Base-by-base conservation (phyloP, 1,139 yeast species). In the Geotrichum australiense region DNA sequence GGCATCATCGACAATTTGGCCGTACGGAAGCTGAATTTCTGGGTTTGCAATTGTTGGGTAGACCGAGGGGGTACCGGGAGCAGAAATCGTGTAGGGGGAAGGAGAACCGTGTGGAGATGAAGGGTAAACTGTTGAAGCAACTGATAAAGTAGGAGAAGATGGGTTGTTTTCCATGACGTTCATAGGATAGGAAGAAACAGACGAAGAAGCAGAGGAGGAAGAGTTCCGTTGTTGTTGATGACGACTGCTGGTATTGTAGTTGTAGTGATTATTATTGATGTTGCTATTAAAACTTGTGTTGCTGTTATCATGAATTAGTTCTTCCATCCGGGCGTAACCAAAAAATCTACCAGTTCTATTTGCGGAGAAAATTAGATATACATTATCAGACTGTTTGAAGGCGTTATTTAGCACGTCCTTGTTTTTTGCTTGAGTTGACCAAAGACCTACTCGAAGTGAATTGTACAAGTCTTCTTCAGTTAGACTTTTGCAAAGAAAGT, bases 341-440 rank as follows among this genome's bases (percentile, higher is more conserved):
- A 53, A 64, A 42, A 62, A 66, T 23, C 60, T 61, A 2, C 69
- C 64, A 3, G 66, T 56, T 16, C 67, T 52, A 46, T 66, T 66
- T 15, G 68, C 70, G 5, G 68, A 61, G 45, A 65, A 65, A 25
- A 66, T 60, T n/a, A 65, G 48, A 43, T 62, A 64, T 10, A 65
- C 68, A 42, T 61, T 58, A 30, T 60, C 58, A 25, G 59, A 51
- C 5, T 49, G 48, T 35, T 47, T 43, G 49, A 57, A 66, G 2
- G 69, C 69, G 23, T 54, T 49, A 47, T 66, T 64, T 47, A 65
- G 54, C 31, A 51, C 48, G 5, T 48, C 55, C 35, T 59, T 61
- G 48, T 65, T 65, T 47, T 66, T 67, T 4, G 62, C 51, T 51
- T 65, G 70, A 10, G 70, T 64, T 4, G 66, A 58, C 70, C 70